A percentile compares a stretch with the other conserved stretches of the same genome.
Evolutionary conservation across 129 eudicot genomes (phyloP).

Genomic region (Lactuca saligna): DNA sequence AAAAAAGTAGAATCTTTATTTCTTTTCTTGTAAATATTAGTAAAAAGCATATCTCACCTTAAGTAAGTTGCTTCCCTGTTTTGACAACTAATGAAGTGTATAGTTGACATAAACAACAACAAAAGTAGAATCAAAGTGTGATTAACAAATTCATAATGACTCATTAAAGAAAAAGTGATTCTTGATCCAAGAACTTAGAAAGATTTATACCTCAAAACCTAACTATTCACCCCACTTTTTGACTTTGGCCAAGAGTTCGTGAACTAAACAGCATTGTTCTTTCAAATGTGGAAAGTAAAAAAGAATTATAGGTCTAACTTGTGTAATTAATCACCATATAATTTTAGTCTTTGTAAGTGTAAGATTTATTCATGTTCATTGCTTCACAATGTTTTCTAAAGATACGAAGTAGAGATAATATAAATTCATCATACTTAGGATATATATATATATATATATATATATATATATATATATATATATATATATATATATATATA

Average conservation of each 20-base stretch:
- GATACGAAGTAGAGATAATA: not conserved
- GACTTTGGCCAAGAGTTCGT: slow-evolving; percentile 1
- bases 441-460: too few relatives aligned
- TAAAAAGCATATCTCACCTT: slow-evolving; percentile 27
- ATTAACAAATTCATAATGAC: slow-evolving; percentile 21
- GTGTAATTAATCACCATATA: not conserved
- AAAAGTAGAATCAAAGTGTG: slow-evolving; percentile 25
- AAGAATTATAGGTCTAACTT: too few relatives aligned
- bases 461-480: too few relatives aligned
- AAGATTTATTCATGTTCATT: not conserved
- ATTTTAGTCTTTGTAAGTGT: not conserved
- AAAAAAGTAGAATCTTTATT: not conserved
- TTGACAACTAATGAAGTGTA: slow-evolving; percentile 32
- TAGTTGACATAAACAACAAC: slow-evolving; percentile 18
- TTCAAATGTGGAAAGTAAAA: not conserved
- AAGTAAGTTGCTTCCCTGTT: slow-evolving; percentile 23
- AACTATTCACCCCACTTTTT: slow-evolving; percentile 15
- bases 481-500: too few relatives aligned
- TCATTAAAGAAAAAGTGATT: slow-evolving; percentile 27
- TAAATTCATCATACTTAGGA: not conserved
- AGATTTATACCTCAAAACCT: slow-evolving; percentile 26
- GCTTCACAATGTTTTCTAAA: not conserved
- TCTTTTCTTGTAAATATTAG: not conserved
- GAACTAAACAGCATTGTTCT: not conserved
- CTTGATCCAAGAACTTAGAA: slow-evolving; percentile 21